Evolutionary conservation across 2,329 filamentous ascomycete species (phyloP).

Genomic region (Gnomoniopsis sp.): DNA sequence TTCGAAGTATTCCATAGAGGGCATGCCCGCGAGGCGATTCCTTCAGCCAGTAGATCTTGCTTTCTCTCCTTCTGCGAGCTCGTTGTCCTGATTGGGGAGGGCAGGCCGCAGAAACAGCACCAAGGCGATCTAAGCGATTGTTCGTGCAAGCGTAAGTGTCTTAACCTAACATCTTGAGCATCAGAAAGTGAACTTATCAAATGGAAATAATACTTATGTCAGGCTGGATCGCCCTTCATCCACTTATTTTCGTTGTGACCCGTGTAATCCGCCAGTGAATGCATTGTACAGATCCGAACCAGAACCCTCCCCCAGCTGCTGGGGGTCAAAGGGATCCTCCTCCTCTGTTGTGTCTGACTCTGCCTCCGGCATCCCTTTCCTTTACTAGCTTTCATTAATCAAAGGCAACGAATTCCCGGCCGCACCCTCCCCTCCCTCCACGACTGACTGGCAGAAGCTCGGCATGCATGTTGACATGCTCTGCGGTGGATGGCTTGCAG

Average conservation of each 20-base stretch:
- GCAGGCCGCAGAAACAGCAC: conserved; percentile 28
- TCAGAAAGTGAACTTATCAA: neutral
- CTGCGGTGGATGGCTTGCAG: neutral
- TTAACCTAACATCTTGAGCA: conserved; percentile 16
- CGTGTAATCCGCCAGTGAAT: conserved; percentile 25
- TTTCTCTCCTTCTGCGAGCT: conserved; percentile 26
- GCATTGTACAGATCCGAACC: conserved; percentile 20
- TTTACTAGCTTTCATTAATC: conserved; percentile 25
- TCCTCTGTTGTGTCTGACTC: conserved; percentile 23
- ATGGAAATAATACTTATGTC: conserved; percentile 22
- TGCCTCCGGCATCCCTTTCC: conserved; percentile 21
- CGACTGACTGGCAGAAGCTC: conserved; percentile 22
- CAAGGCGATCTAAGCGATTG: conserved; percentile 21
- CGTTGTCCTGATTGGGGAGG: conserved; percentile 23
- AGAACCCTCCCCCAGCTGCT: conserved; percentile 23
- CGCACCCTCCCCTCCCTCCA: conserved; percentile 1
- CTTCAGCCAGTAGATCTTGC: conserved; percentile 24
- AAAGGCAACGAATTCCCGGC: conserved; percentile 28
- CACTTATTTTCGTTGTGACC: conserved; percentile 14
- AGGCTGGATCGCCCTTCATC: conserved; percentile 23
- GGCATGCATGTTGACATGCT: conserved; percentile 22
- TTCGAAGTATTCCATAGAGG: conserved; percentile 26
- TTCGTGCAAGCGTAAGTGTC: conserved; percentile 23
- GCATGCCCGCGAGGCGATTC: conserved; percentile 26
- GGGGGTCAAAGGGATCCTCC: conserved; percentile 10